Conservation (phyloP, 2,329 filamentous ascomycete species). For the Didymella segeticola region DNA sequence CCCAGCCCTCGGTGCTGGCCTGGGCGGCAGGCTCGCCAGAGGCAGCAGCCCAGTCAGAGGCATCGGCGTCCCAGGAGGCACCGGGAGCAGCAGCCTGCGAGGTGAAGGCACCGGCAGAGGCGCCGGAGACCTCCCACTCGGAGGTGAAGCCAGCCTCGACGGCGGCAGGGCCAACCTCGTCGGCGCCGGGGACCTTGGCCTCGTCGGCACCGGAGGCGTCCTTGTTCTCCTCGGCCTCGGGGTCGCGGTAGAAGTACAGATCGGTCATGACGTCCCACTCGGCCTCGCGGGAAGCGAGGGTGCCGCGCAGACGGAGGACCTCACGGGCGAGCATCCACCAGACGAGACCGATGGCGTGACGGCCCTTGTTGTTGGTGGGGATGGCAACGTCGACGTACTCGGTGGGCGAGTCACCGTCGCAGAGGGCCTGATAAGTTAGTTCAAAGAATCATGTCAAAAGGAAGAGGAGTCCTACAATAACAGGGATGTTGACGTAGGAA, state of each 20-base stretch:
- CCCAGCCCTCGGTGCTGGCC: conserved; percentile 62
- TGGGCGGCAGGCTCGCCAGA: conserved; percentile 52
- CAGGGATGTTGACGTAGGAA: conserved; percentile 99
- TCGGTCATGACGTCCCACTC: conserved; percentile 99
- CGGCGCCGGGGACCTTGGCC: conserved; percentile 80
- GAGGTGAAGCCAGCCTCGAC: conserved; percentile 80
- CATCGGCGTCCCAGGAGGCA: conserved; percentile 70
- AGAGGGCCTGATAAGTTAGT: conserved; percentile 69
- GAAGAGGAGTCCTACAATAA: no score
- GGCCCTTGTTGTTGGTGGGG: conserved; percentile 99
- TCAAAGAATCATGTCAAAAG: no score
- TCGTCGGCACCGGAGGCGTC: conserved; percentile 82
- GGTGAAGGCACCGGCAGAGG: conserved; percentile 68
- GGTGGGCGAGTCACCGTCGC: conserved; percentile 98
- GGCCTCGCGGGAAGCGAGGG: conserved; percentile 91
- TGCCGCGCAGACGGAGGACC: conserved; percentile 98
- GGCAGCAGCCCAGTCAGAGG: conserved; percentile 72
- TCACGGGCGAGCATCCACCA: conserved; percentile 99
- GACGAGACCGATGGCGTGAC: conserved; percentile 96
- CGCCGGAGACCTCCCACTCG: conserved; percentile 84
- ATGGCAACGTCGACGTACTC: conserved; percentile 99
- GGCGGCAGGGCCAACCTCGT: conserved; percentile 81
- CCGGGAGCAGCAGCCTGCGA: conserved; percentile 63
- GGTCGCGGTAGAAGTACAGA: conserved; percentile 99
- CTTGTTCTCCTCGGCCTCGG: conserved; percentile 99